Conservation (phyloP, 768 basidiomycete genomes). For the Lentinula raphanica region DNA sequence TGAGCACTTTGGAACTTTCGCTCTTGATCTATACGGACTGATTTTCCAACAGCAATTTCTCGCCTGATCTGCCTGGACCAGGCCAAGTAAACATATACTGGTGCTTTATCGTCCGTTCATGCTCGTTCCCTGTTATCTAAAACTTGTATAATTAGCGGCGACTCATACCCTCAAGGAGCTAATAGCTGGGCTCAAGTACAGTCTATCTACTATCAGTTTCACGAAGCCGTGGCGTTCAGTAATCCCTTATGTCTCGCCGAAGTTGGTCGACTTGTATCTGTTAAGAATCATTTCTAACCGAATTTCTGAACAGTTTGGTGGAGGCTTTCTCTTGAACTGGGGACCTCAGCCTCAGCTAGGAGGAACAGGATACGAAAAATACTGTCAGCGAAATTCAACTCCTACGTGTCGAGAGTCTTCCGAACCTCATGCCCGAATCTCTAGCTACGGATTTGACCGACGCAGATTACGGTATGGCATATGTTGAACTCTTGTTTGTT, state of each 20-base stretch:
- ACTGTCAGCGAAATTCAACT: conserved; percentile 25
- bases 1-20: not conserved
- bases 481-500: not conserved
- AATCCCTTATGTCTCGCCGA: conserved; percentile 49
- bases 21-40: not conserved
- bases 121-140: not conserved
- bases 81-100: conserved; percentile 47
- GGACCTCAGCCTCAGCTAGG: conserved; percentile 32
- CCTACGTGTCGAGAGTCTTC: not conserved
- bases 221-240: conserved; percentile 36
- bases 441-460: conserved; percentile 36
- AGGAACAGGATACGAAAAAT: conserved; percentile 49
- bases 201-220: conserved; percentile 40
- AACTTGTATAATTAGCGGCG: conserved; percentile 29
- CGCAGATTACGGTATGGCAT: conserved; percentile 33
- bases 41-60: conserved; percentile 30
- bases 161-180: conserved; percentile 46
- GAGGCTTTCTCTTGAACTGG: conserved; percentile 44
- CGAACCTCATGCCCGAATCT: too few species aligned
- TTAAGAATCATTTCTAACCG: not conserved
- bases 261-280: not conserved
- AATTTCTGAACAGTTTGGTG: conserved; percentile 36
- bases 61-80: conserved; percentile 39
- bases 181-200: conserved; percentile 47
- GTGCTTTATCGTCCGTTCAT: conserved; percentile 17